Percentiles rank a stretch among this genome's conserved stretches.
phyloP scores from a whole-genome alignment of 306 rosid genomes.

The Arachis hypogaea region DNA sequence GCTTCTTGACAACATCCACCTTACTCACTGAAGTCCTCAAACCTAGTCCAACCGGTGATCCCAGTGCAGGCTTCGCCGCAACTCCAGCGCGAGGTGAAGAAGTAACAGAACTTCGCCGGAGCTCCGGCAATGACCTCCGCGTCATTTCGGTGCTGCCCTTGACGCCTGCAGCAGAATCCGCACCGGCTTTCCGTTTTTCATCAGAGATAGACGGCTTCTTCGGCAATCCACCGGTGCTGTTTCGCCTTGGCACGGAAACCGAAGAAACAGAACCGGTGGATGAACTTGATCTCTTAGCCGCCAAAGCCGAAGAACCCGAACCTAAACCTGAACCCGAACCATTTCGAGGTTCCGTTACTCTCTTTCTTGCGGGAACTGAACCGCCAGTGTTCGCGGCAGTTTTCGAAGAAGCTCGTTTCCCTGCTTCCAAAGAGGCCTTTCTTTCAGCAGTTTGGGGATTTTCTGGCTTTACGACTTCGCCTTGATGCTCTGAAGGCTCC shows the following conservation, averaged over 20 bases:
- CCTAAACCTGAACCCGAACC: conserved; percentile 32
- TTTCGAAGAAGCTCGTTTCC: conserved; percentile 40
- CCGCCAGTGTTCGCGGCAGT: conserved; percentile 40
- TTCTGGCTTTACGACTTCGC: conserved; percentile 46
- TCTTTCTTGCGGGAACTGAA: conserved; percentile 51
- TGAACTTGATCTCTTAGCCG: conserved; percentile 53
- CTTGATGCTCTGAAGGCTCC: conserved; percentile 48
- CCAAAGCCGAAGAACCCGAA: conserved; percentile 41
- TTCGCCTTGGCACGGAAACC: conserved; percentile 60
- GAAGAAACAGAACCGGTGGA: conserved; percentile 47
- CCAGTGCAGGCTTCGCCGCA: conserved; percentile 51
- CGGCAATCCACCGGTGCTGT: conserved; percentile 71
- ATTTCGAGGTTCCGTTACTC: conserved; percentile 48
- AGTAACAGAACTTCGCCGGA: conserved; percentile 64
- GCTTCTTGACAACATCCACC: conserved; percentile 50
- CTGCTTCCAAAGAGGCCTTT: conserved; percentile 40
- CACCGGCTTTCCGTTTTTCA: conserved; percentile 40
- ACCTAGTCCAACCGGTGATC: conserved; percentile 45
- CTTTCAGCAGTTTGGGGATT: conserved; percentile 42
- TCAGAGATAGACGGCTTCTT: conserved; percentile 61
- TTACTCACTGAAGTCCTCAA: conserved; percentile 48
- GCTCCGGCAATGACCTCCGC: conserved; percentile 79
- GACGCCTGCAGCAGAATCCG: conserved; percentile 38
- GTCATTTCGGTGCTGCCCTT: conserved; percentile 46
- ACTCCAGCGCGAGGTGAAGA: conserved; percentile 45